These are phyloP conservation scores for Globisporangium sylvaticum DNA, from an alignment of 352 stramenopile genomes.

Conservation along the genomic window DNA sequence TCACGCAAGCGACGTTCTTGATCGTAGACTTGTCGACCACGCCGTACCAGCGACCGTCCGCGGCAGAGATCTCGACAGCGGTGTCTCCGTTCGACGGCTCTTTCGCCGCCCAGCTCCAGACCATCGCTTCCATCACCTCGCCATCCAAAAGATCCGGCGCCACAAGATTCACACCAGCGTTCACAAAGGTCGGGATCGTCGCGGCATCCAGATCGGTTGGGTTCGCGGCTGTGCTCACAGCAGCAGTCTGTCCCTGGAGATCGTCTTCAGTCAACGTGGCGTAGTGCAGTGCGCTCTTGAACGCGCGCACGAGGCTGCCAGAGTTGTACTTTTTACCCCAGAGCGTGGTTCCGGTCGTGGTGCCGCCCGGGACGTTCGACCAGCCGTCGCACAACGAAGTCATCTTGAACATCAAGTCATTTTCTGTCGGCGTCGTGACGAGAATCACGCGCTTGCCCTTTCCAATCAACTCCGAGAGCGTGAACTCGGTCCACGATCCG, in stretches of 20 bases:
- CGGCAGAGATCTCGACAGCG: constrained; percentile 38
- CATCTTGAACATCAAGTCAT: constrained; percentile 61
- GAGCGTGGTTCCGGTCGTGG: constrained; percentile 24
- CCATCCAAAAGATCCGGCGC: constrained; percentile 57
- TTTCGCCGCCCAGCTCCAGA: constrained; percentile 60
- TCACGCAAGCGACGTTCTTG: constrained; percentile 49
- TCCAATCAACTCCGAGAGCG: constrained; percentile 39
- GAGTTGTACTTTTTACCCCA: constrained; percentile 42
- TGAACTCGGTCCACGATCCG: constrained; percentile 45
- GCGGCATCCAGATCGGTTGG: constrained; percentile 28
- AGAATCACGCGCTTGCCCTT: constrained; percentile 52
- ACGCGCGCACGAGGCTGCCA: constrained; percentile 44
- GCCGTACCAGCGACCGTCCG: constrained; percentile 56
- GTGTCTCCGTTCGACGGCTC: constrained; percentile 39
- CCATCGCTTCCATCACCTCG: constrained; percentile 37
- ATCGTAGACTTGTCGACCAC: constrained; percentile 36
- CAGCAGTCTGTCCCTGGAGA: constrained; percentile 16
- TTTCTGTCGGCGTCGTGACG: constrained; percentile 35
- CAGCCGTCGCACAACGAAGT: constrained; percentile 40
- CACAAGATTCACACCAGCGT: constrained; percentile 56
- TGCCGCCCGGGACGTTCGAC: constrained; percentile 32
- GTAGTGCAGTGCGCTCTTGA: constrained; percentile 48
- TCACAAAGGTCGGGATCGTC: constrained; percentile 42
- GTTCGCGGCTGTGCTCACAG: constrained; percentile 18
- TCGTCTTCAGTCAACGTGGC: constrained; percentile 38